phyloP scores from a whole-genome alignment of 2,329 filamentous ascomycete genomes.

The Fusarium poae region DNA sequence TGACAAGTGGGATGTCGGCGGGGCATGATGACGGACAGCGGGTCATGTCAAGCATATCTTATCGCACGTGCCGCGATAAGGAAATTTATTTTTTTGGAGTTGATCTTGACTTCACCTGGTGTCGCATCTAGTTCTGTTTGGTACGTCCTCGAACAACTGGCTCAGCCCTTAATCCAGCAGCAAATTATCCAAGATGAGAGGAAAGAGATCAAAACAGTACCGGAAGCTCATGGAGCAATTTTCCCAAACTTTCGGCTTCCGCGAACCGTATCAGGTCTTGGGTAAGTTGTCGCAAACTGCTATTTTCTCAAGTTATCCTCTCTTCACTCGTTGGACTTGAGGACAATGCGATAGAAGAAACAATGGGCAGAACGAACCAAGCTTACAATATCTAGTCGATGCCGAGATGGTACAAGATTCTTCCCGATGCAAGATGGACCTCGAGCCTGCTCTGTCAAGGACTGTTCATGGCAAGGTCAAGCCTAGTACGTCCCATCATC shows the following conservation, averaged over 20 bases:
- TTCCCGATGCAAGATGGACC: constrained; percentile 87
- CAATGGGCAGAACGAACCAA: constrained; percentile 4
- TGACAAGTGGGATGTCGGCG: constrained; percentile 22
- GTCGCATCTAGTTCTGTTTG: constrained; percentile 18
- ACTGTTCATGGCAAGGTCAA: constrained; percentile 91
- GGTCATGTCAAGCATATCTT: constrained; percentile 36
- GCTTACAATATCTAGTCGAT: constrained; percentile 70
- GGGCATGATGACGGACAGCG: constrained; percentile 19
- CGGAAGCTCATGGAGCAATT: constrained; percentile 94
- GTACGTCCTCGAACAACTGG: constrained; percentile 8
- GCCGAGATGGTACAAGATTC: constrained; percentile 87
- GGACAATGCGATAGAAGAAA: neutral
- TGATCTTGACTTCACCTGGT: constrained; percentile 13
- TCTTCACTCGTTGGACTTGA: neutral
- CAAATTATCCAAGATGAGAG: constrained; percentile 57
- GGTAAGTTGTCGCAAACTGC: constrained; percentile 58
- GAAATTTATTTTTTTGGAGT: constrained; percentile 55
- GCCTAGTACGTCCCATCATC: constrained; percentile 69
- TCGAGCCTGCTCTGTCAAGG: constrained; percentile 80
- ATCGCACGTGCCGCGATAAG: constrained; percentile 58
- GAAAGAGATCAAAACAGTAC: constrained; percentile 67
- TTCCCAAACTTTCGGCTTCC: constrained; percentile 87
- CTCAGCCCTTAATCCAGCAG: neutral
- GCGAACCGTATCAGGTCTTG: constrained; percentile 92
- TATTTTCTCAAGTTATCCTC: neutral